Evolutionary conservation across 257 asterid species (phyloP).

Genomic region (Leptodermis oblonga): DNA sequence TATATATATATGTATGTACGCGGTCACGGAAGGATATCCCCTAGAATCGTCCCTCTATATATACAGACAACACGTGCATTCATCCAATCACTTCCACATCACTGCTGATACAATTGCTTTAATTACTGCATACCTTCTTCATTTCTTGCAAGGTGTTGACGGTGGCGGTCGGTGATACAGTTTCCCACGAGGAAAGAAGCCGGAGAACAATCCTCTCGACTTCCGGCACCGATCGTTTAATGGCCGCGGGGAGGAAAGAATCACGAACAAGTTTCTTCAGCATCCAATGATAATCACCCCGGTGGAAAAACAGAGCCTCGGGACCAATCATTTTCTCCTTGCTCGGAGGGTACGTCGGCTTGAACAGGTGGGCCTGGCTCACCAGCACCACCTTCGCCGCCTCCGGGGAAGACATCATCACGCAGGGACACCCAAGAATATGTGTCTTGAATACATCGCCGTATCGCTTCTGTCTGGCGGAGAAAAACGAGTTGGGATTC

Average conservation of each 20-base stretch:
- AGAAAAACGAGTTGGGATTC: constrained; percentile 59
- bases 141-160: constrained; percentile 46
- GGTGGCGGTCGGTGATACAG: background rate
- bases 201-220: constrained; percentile 38
- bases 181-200: constrained; percentile 44
- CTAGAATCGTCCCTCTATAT: too few species aligned
- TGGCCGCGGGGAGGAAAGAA: constrained; percentile 42
- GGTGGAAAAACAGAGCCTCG: constrained; percentile 62
- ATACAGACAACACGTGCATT: too few species aligned
- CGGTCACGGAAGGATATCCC: too few species aligned
- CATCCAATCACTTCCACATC: too few species aligned
- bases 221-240: constrained; percentile 32
- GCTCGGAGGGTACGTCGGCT: constrained; percentile 69
- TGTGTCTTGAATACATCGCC: constrained; percentile 68
- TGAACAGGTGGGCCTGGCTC: constrained; percentile 58
- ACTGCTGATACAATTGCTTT: too few species aligned
- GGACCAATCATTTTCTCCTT: constrained; percentile 64
- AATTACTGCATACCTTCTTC: too few species aligned
- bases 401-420: constrained; percentile 68
- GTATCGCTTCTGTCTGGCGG: constrained; percentile 47
- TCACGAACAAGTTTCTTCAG: constrained; percentile 53
- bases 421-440: constrained; percentile 72
- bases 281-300: constrained; percentile 47
- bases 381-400: constrained; percentile 53
- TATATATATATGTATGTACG: too few species aligned